phyloP scores from a whole-genome alignment of 2,329 filamentous ascomycete species.

The Fusarium domesticum region DNA sequence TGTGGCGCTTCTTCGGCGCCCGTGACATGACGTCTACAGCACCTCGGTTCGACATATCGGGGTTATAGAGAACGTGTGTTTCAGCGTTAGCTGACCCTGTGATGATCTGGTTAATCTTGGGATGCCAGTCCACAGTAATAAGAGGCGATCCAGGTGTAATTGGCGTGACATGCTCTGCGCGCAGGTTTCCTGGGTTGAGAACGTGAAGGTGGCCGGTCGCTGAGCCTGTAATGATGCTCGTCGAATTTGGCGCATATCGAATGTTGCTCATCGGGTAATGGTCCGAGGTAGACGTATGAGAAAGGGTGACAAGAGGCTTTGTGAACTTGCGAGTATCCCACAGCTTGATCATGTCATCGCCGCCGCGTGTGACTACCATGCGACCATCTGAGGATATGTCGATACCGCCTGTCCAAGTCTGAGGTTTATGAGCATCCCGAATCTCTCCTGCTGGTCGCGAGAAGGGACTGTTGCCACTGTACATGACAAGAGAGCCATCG shows the following conservation, averaged over 20 bases:
- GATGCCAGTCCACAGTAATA: conserved; percentile 86
- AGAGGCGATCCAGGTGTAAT: conserved; percentile 83
- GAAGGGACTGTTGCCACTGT: conserved; percentile 84
- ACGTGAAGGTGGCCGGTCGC: conserved; percentile 84
- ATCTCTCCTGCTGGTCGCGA: conserved; percentile 79
- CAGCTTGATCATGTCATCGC: conserved; percentile 88
- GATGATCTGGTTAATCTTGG: conserved; percentile 92
- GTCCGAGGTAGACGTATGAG: conserved; percentile 77
- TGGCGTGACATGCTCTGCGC: conserved; percentile 78
- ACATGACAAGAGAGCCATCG: conserved; percentile 90
- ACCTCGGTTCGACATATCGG: conserved; percentile 74
- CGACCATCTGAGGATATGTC: conserved; percentile 89
- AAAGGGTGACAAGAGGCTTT: conserved; percentile 73
- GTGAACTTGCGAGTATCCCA: conserved; percentile 99
- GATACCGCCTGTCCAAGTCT: conserved; percentile 89
- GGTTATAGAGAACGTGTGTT: conserved; percentile 87
- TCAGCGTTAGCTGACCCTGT: conserved; percentile 90
- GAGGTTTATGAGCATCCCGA: conserved; percentile 72
- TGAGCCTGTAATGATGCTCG: conserved; percentile 86
- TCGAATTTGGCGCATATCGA: conserved; percentile 78
- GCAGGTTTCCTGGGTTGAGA: conserved; percentile 86
- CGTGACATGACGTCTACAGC: conserved; percentile 88
- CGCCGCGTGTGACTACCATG: conserved; percentile 85
- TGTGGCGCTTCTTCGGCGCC: conserved; percentile 89
- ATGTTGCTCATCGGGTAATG: conserved; percentile 86